Evolutionary conservation across 2,329 filamentous ascomycete species (phyloP), one percentile per base, ranked within the genome.

Genomic region (Dactylellina haptotyla): DNA sequence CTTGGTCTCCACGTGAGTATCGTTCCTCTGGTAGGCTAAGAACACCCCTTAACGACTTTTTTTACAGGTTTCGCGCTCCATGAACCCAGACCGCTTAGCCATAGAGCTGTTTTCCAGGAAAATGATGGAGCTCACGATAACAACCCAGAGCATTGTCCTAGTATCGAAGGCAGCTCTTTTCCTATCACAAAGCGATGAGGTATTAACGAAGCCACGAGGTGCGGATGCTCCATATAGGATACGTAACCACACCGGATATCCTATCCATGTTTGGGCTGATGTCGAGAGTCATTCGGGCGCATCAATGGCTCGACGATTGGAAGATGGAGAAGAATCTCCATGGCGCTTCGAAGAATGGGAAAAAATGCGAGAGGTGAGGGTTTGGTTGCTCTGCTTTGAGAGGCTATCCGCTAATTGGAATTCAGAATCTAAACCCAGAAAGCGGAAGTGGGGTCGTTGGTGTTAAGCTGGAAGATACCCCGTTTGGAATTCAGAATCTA

Each of bases 321-420:
- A 87, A 66, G 96, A 99, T 78, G 96, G 95, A 6, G 88, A 96
- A 78, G 95, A 99, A 81, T 88, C 88, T 1, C 92, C 94, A 0
- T 99, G 95, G 95, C 90, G 93, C 76, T 99, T 99, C 75, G 95
- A 99, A 81, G 93, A 97, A 77, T 95, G 94, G 83, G 93, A 93
- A 76, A 95, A 95, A 78, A 96, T 97, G 85, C 90, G 95, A 81
- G 95, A 78, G 59, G 76, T 76, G n/a, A 56, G 39, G 64, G 1
- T 32, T 34, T 50, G 59, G 25, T 10, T 3, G 12, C 45, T 56
- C 12, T 61, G 18, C 25, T 8, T 12, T 1, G 18, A 39, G 23
- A 14, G 6, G 32, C 5, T 46, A 14, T 50, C 18, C 30, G n/a
- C 50, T 64, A 43, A 63, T 18, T 4, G 5, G 50, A 25, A 30